A percentile compares a stretch with the other conserved stretches of the same genome.
phyloP scores from a whole-genome alignment of 208 protist genomes.

The Wallacemonas sp. region DNA sequence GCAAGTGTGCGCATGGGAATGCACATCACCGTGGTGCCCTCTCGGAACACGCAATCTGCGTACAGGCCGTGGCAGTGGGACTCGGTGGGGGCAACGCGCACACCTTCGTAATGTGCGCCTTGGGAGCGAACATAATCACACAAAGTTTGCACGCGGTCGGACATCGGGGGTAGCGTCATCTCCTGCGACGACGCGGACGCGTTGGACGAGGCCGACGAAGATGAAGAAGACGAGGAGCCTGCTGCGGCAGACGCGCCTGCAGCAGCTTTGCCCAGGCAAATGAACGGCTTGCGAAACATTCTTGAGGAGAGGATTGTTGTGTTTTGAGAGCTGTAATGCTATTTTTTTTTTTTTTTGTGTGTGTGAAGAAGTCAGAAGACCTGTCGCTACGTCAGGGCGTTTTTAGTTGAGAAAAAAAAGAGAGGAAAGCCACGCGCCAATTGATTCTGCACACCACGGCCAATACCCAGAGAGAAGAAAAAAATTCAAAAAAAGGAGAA shows the following conservation, averaged over 20 bases:
- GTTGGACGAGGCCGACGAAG: not conserved
- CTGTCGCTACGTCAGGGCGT: too few relatives aligned
- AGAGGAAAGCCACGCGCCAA: too few relatives aligned
- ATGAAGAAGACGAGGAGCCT: slow-evolving; percentile 2
- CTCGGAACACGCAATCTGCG: slow-evolving; percentile 41
- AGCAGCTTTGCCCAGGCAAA: not conserved
- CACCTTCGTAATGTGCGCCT: slow-evolving; percentile 43
- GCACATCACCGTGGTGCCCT: slow-evolving; percentile 62
- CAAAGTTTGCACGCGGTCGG: slow-evolving; percentile 19
- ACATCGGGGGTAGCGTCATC: not conserved
- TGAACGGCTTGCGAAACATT: slow-evolving; percentile 1
- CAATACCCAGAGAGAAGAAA: not conserved
- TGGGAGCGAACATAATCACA: slow-evolving; percentile 19
- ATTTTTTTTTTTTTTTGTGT: not conserved
- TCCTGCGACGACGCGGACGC: not conserved
- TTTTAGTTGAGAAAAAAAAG: not conserved
- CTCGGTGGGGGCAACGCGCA: slow-evolving; percentile 38
- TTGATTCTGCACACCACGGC: too few relatives aligned
- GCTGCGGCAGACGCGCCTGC: not conserved
- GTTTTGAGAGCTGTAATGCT: too few relatives aligned
- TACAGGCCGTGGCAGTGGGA: slow-evolving; percentile 53
- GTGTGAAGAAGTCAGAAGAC: too few relatives aligned
- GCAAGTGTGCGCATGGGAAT: slow-evolving; percentile 46
- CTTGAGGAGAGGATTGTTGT: too few relatives aligned
- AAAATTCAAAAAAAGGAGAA: slow-evolving; percentile 6